These are phyloP conservation scores for Ogataea methanolica DNA, from an alignment of 805 yeast species.

Conservation along the genomic window DNA sequence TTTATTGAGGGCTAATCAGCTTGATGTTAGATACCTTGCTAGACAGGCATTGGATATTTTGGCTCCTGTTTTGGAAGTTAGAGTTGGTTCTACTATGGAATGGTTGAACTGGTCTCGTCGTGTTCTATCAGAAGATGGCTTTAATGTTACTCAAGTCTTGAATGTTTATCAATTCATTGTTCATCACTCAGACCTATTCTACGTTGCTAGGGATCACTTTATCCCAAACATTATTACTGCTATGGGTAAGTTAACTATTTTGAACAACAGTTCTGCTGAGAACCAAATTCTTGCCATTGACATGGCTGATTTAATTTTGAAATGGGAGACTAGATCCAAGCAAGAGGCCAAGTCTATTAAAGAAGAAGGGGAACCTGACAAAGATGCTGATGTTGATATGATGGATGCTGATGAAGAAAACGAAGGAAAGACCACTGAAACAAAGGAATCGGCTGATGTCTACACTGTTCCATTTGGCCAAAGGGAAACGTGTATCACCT, in stretches of 20 bases:
- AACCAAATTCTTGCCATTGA: conserved; percentile 86
- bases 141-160: conserved; percentile 77
- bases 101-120: conserved; percentile 97
- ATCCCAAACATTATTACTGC: conserved; percentile 85
- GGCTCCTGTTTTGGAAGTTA: conserved; percentile 78
- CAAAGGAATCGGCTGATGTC: conserved; percentile 22
- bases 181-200: conserved; percentile 80
- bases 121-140: conserved; percentile 85
- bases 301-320: conserved; percentile 75
- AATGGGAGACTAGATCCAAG: conserved; percentile 70
- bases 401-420: conserved; percentile 19
- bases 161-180: conserved; percentile 87
- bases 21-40: conserved; percentile 78
- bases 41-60: conserved; percentile 82
- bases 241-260: conserved; percentile 82
- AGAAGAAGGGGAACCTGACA: conserved; percentile 1
- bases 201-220: conserved; percentile 81
- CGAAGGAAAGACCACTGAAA: background rate
- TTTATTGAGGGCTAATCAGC: conserved; percentile 74
- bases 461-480: conserved; percentile 70
- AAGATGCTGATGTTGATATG: conserved; percentile 8
- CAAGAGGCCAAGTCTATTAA: conserved; percentile 16
- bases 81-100: conserved; percentile 55
- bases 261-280: conserved; percentile 73
- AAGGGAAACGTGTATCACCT: conserved; percentile 86